Conservation (phyloP, 805 yeast species). For the Kuraishia ogatae region DNA sequence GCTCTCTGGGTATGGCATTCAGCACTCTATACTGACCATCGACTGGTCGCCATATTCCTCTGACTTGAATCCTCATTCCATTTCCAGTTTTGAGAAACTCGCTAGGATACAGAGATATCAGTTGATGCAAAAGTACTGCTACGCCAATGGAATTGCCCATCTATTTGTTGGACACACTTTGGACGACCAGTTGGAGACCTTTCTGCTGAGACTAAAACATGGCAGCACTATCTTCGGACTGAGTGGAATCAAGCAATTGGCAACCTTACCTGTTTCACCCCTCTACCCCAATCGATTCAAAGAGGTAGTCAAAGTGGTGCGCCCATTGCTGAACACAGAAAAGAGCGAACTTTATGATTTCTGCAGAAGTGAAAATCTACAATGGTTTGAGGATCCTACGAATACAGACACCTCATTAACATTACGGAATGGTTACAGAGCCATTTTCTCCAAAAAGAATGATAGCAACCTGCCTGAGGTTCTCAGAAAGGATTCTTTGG, state of each 20-base stretch:
- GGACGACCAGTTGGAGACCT: slow-evolving; percentile 71
- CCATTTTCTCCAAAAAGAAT: slow-evolving; percentile 12
- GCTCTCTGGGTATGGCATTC: slow-evolving; percentile 11
- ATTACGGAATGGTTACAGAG: slow-evolving; percentile 45
- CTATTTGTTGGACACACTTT: slow-evolving; percentile 58
- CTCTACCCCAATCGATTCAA: slow-evolving; percentile 9
- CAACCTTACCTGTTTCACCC: slow-evolving; percentile 20
- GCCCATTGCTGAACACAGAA: slow-evolving; percentile 44
- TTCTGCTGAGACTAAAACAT: slow-evolving; percentile 39
- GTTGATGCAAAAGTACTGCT: slow-evolving; percentile 33
- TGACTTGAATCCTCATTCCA: slow-evolving; percentile 4
- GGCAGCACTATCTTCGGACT: slow-evolving; percentile 50
- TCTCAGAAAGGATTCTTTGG: background rate
- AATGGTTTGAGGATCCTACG: slow-evolving; percentile 69
- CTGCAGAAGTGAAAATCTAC: slow-evolving; percentile 29
- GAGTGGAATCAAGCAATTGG: slow-evolving; percentile 35
- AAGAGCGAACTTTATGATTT: slow-evolving; percentile 39
- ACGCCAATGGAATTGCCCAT: slow-evolving; percentile 18
- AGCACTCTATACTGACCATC: slow-evolving; percentile 18
- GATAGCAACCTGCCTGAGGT: background rate
- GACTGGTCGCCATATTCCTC: slow-evolving; percentile 8
- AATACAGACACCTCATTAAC: slow-evolving; percentile 49
- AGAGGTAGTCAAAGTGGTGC: slow-evolving; percentile 16
- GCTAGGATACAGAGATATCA: slow-evolving; percentile 51
- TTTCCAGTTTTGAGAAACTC: slow-evolving; percentile 40